Conservation (phyloP, 768 basidiomycete genomes). For the Mycena olivaceomarginata region DNA sequence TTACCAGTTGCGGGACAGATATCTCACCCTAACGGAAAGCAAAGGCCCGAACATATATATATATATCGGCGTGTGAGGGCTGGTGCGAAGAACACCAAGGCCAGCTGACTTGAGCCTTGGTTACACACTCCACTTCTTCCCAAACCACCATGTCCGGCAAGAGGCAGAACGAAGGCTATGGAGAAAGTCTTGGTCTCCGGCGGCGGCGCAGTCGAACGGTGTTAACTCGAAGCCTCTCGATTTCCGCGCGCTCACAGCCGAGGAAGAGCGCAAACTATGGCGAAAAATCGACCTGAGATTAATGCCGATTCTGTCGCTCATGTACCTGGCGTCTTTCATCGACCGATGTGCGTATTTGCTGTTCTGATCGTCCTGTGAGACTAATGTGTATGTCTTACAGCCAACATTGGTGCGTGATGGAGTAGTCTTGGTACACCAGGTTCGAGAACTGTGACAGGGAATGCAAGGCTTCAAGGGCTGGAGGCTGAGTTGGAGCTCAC, state of each 20-base stretch:
- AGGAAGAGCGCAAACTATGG: slow-evolving; percentile 73
- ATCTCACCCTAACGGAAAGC: too few relatives aligned
- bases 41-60: too few relatives aligned
- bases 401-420: slow-evolving; percentile 70
- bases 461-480: slow-evolving; percentile 81
- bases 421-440: too few relatives aligned
- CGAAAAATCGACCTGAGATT: slow-evolving; percentile 75
- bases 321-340: slow-evolving; percentile 75
- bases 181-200: slow-evolving; percentile 27
- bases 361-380: background rate
- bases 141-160: slow-evolving; percentile 28
- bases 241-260: slow-evolving; percentile 61
- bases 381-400: slow-evolving; percentile 51
- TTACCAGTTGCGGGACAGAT: too few relatives aligned
- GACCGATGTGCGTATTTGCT: slow-evolving; percentile 68
- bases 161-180: background rate
- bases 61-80: too few relatives aligned
- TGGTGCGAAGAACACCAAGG: background rate
- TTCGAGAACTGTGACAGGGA: slow-evolving; percentile 62
- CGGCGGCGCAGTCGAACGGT: background rate
- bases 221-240: background rate
- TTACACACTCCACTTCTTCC: background rate
- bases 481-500: slow-evolving; percentile 71
- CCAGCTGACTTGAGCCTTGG: background rate
- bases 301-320: slow-evolving; percentile 74